Conservation (phyloP, 192 early-diverging fungal genomes). For the Pilobolus umbonatus region DNA sequence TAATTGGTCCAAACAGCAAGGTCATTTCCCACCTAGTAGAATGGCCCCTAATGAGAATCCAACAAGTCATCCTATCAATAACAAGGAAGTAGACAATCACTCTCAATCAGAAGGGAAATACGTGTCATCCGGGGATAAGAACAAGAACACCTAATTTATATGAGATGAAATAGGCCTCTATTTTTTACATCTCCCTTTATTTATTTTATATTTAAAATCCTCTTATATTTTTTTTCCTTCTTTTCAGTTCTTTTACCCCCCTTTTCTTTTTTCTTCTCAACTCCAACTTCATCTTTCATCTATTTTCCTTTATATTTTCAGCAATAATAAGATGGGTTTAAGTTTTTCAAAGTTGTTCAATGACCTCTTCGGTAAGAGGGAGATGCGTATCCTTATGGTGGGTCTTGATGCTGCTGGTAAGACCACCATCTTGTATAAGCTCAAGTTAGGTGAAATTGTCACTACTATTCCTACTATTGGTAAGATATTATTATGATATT, state of each 20-base stretch:
- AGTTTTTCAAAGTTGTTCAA: slow-evolving; percentile 74
- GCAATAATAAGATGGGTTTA: slow-evolving; percentile 68
- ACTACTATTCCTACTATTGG: slow-evolving; percentile 99
- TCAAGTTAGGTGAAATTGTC: slow-evolving; percentile 97
- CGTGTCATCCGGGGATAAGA: too few species aligned
- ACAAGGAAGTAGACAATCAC: too few species aligned
- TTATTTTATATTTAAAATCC: too few species aligned
- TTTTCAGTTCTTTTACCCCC: background rate
- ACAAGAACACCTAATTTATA: too few species aligned
- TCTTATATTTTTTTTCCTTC: slow-evolving; percentile 1
- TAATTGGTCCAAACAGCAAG: too few species aligned
- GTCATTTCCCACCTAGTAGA: too few species aligned
- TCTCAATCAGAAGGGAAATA: too few species aligned
- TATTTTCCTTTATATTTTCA: background rate
- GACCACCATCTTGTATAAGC: slow-evolving; percentile 98
- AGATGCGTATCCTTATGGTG: slow-evolving; percentile 96
- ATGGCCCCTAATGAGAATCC: too few species aligned
- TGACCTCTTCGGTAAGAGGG: slow-evolving; percentile 81
- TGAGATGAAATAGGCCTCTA: too few species aligned
- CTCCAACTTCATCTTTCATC: background rate
- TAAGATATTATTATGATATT: slow-evolving; percentile 33
- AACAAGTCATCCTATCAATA: too few species aligned
- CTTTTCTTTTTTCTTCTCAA: background rate
- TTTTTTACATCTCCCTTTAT: too few species aligned
- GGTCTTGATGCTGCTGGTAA: slow-evolving; percentile 94